These are phyloP conservation scores for Fulvia fulva DNA, from an alignment of 2,329 filamentous ascomycete genomes.

Conservation along the genomic window DNA sequence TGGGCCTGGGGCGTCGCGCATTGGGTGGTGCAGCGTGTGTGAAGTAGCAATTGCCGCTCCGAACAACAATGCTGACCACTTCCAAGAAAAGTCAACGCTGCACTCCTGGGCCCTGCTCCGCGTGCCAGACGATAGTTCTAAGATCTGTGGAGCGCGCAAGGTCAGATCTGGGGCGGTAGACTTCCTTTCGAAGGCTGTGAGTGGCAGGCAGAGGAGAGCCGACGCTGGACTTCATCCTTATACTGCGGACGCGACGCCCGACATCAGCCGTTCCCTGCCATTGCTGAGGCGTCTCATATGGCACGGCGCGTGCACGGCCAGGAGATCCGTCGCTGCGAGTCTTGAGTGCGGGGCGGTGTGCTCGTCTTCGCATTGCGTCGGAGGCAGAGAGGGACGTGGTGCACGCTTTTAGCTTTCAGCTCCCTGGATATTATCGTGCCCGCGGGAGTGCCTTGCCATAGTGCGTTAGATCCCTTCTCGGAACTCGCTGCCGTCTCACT, in stretches of 20 bases:
- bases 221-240: neutral
- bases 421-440: neutral
- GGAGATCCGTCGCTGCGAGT: neutral
- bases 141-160: neutral
- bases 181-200: neutral
- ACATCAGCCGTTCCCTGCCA: conserved; percentile 4
- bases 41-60: neutral
- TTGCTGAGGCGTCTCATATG: neutral
- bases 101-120: neutral
- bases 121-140: neutral
- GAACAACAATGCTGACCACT: neutral
- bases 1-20: neutral
- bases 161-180: neutral
- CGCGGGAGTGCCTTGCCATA: neutral
- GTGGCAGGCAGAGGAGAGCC: conserved; percentile 4
- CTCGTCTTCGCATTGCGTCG: neutral
- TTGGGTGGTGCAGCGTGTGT: neutral
- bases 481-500: neutral
- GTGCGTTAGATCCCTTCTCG: neutral
- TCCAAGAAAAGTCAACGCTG: neutral
- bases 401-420: neutral
- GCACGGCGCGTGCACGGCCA: neutral
- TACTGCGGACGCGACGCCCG: neutral
- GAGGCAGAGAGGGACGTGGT: no score
- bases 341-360: neutral